These are phyloP conservation scores for Ceratobasidium sp. DNA, from an alignment of 1,284 basidiomycete species.

Conservation along the genomic window DNA sequence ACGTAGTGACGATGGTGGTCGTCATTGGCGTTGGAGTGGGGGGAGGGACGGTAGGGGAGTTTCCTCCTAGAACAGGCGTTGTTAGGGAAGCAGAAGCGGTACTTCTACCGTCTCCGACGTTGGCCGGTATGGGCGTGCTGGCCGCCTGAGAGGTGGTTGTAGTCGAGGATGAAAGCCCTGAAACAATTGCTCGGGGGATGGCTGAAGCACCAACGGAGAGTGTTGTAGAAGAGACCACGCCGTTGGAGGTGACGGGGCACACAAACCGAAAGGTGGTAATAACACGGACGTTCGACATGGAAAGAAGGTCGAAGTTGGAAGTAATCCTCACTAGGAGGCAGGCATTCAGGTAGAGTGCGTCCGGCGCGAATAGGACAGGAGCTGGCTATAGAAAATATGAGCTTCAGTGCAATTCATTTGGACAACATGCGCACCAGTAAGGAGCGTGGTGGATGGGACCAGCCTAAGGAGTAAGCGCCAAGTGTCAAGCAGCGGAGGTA, in stretches of 20 bases:
- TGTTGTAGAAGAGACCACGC: constrained; percentile 40
- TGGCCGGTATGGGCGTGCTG: constrained; percentile 33
- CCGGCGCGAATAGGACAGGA: constrained; percentile 30
- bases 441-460: constrained; percentile 30
- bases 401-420: background rate
- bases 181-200: constrained; percentile 17
- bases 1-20: constrained; percentile 20
- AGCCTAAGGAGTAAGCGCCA: constrained; percentile 23
- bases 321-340: constrained; percentile 37
- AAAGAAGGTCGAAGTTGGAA: background rate
- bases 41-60: constrained; percentile 12
- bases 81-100: constrained; percentile 13
- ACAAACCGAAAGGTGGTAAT: constrained; percentile 42
- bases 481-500: background rate
- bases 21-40: constrained; percentile 31
- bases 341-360: constrained; percentile 31
- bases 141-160: background rate
- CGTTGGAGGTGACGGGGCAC: constrained; percentile 42
- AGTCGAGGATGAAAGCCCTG: background rate
- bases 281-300: constrained; percentile 40
- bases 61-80: constrained; percentile 9
- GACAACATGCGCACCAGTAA: constrained; percentile 7
- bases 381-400: background rate
- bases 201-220: constrained; percentile 26
- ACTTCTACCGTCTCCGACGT: constrained; percentile 1